Evolutionary conservation across 441 rosid genomes (phyloP), one percentile per base, ranked within the genome.

Genomic region (California macrophylla): DNA sequence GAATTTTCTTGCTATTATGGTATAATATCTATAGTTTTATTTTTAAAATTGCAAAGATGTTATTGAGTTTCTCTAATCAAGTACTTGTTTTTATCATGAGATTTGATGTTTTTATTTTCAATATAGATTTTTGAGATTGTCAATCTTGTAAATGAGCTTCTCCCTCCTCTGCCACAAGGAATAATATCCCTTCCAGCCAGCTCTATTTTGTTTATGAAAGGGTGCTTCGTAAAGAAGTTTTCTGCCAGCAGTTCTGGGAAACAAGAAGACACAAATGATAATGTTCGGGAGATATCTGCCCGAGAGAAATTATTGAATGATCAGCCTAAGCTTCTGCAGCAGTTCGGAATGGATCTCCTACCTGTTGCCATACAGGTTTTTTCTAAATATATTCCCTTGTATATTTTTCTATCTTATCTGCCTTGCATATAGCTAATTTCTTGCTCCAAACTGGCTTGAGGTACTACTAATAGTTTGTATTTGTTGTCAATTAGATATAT

Each of bases 71-170:
- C 21, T n/a, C 56, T 2, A 13, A 18, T 47, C 26, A 20, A 20
- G 62, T 20, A 54, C 16, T 6, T 52, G 25, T 3, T 21, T 54
- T 54, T 21, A 54, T 54, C 26, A 8, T 20, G 62, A 6, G 62
- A 54, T 54, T 13, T 54, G 26, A 54, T 13, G 62, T 20, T 23
- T 13, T 6, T 54, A 23, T 54, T 21, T 54, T 54, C 25, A 23
- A 52, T 54, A 20, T 77, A 96, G 99, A 89, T 96, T 69, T 96
- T 89, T 85, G 99, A 96, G 91, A 93, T 96, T 77, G 99, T 96
- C 82, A 93, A 89, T 83, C 84, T 96, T 64, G 97, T 97, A 76
- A 96, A 96, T 79, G 99, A 96, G 85, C 98, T 96, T 77, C 97
- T 93, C 60, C 99, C 99, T 60, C 94, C 93, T 5, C 79, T 96